Base-by-base conservation (phyloP, 768 basidiomycete species). In the Phlebiopsis gigantea region DNA sequence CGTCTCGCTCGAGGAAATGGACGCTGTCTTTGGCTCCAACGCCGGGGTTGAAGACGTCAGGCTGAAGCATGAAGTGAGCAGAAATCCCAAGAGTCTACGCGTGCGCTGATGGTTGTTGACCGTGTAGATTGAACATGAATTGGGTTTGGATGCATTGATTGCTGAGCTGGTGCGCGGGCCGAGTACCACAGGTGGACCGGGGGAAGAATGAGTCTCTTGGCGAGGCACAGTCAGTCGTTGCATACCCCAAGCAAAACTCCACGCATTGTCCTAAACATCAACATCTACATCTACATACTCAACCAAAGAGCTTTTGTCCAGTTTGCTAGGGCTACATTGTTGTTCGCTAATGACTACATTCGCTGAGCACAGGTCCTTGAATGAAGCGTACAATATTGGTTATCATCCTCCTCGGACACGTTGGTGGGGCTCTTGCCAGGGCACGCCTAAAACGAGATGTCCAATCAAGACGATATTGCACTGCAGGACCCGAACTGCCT, bases 371-470 rank as follows among this genome's bases (percentile, higher is more conserved):
- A n/a, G 31, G 34, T 39, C 12, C 12, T 10, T 3, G 17, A 39
- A 39, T 39, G 8, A 3, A 39, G 17, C 17, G 34, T 9, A 39
- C 34, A 9, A 39, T 10, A 39, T 39, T 10, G 34, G 17, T 2
- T 3, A 39, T 39, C 8, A 39, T 39, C 12, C 8, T 47, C 65
- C 67, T 49, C 79, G 65, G n/a, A 87, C 77, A 22, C 90, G 82
- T 65, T 92, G 83, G 66, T 85, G 84, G 1, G 91, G 88, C 58
- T 87, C 84, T 65, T 90, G 84, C 88, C 88, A 93, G 2, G 90
- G 90, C 4, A 93, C 86, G 12, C 76, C 78, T 79, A 49, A 5
- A 53, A 41, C 26, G 42, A 28, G 44, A 48, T 12, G 44, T 43
- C 48, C 19, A n/a, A 24, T 14, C 15, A 47, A 9, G 24, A 46